Conservation (phyloP, 495 filamentous ascomycete species). For the Penicillium waksmanii region DNA sequence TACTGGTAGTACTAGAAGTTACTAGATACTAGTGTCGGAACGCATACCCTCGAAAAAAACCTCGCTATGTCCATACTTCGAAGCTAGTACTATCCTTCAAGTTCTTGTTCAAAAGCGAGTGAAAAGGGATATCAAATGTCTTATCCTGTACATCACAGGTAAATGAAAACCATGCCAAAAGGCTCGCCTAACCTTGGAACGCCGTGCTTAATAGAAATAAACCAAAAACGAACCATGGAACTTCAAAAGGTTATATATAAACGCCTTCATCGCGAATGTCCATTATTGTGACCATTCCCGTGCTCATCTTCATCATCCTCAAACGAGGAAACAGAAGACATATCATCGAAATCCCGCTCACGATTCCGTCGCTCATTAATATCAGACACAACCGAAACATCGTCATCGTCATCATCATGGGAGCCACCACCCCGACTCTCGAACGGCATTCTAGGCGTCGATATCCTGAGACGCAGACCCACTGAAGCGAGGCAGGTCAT, state of each 20-base stretch:
- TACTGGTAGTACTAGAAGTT: too few relatives aligned
- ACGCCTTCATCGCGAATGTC: background rate
- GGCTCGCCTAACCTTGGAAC: slow-evolving; percentile 7
- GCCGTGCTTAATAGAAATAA: slow-evolving; percentile 14
- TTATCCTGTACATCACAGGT: too few relatives aligned
- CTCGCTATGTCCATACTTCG: too few relatives aligned
- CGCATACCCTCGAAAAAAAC: too few relatives aligned
- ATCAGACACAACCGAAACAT: slow-evolving; percentile 36
- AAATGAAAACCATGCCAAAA: too few relatives aligned
- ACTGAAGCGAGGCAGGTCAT: slow-evolving; percentile 15
- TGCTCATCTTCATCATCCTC: slow-evolving; percentile 20
- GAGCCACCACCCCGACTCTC: slow-evolving; percentile 18
- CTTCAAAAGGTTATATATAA: background rate
- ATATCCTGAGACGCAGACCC: slow-evolving; percentile 8
- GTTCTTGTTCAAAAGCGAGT: too few relatives aligned
- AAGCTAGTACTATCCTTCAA: too few relatives aligned
- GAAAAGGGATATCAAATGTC: too few relatives aligned
- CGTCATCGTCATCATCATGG: slow-evolving; percentile 25
- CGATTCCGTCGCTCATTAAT: slow-evolving; percentile 15
- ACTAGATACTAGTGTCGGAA: too few relatives aligned
- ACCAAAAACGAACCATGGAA: background rate
- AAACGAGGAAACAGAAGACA: slow-evolving; percentile 45
- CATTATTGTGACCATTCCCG: slow-evolving; percentile 1
- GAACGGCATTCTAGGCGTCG: slow-evolving; percentile 31
- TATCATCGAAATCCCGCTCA: slow-evolving; percentile 32